Percentiles rank a stretch among this genome's conserved stretches.
Evolutionary conservation across 1,139 yeast genomes (phyloP).

Genomic region (Candida sanyaensis): DNA sequence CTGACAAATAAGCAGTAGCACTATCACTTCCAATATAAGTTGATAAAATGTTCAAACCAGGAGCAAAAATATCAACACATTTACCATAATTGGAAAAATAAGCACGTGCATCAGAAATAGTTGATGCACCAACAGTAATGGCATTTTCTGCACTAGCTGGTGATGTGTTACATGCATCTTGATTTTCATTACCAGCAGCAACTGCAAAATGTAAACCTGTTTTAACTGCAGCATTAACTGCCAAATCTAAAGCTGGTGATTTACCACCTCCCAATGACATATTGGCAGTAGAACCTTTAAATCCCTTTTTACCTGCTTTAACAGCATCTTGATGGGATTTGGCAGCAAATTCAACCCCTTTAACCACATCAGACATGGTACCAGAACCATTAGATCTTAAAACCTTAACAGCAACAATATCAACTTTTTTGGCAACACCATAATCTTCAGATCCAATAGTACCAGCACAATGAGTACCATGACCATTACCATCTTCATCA

Average conservation of each 20-base stretch:
- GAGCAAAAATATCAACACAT: constrained; percentile 49
- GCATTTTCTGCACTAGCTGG: constrained; percentile 47
- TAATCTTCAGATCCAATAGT: constrained; percentile 44
- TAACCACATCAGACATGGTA: constrained; percentile 42
- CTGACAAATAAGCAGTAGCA: constrained; percentile 37
- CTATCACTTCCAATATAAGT: constrained; percentile 41
- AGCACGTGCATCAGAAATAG: constrained; percentile 38
- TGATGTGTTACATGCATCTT: constrained; percentile 44
- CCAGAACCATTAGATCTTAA: constrained; percentile 44
- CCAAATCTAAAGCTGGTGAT: constrained; percentile 43
- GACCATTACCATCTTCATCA: constrained; percentile 53
- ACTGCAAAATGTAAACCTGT: constrained; percentile 47
- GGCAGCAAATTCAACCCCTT: constrained; percentile 46
- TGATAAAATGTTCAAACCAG: constrained; percentile 44
- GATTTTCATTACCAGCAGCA: constrained; percentile 49
- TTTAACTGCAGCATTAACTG: constrained; percentile 42
- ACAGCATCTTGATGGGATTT: constrained; percentile 35
- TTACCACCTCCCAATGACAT: constrained; percentile 48
- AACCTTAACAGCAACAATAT: constrained; percentile 45
- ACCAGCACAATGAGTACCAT: constrained; percentile 52
- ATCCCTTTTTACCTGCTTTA: constrained; percentile 32
- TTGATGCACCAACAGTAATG: constrained; percentile 47
- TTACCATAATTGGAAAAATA: constrained; percentile 46
- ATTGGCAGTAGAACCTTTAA: constrained; percentile 47
- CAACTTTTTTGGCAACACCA: constrained; percentile 46